Evolutionary conservation across 257 asterid species (phyloP), one percentile per base, ranked within the genome.

Genomic region (Nyctanthes arbortristis): DNA sequence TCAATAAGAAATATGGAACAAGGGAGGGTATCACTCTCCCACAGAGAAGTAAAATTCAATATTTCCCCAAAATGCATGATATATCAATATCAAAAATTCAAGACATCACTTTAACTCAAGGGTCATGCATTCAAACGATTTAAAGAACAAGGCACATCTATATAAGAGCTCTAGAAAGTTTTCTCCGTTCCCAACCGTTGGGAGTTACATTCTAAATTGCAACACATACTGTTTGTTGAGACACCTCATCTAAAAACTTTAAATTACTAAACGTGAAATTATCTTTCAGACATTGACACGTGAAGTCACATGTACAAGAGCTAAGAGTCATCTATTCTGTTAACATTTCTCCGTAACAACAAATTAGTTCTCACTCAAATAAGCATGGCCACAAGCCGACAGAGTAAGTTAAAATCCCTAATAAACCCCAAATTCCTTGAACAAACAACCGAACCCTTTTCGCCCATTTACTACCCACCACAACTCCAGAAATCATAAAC

Each of bases 351-450:
- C n/a, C n/a, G n/a, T n/a, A n/a, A n/a, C n/a, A n/a, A n/a, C n/a
- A n/a, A n/a, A n/a, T n/a, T n/a, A n/a, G n/a, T n/a, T n/a, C n/a
- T n/a, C n/a, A n/a, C n/a, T n/a, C n/a, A n/a, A n/a, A n/a, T n/a
- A n/a, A n/a, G n/a, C n/a, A n/a, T n/a, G n/a, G n/a, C n/a, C n/a
- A n/a, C n/a, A n/a, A n/a, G n/a, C n/a, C n/a, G n/a, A n/a, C n/a
- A n/a, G n/a, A n/a, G n/a, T n/a, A n/a, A n/a, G n/a, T n/a, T n/a
- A 24, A 52, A 52, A 52, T 20, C 59, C 59, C 59, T 52, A 8
- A 3, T 11, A 39, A 36, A 13, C 4, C 2, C 7, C 11, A 45
- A 45, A 45, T 5, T n/a, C 22, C 55, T 10, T 45, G n/a, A 45
- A 43, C 22, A 43, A n/a, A n/a, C 24, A 4, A n/a, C 55, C 25